A percentile compares a stretch with the other conserved stretches of the same genome.
phyloP scores from a whole-genome alignment of 2,329 filamentous ascomycete species.

The Botryotinia globosa region DNA sequence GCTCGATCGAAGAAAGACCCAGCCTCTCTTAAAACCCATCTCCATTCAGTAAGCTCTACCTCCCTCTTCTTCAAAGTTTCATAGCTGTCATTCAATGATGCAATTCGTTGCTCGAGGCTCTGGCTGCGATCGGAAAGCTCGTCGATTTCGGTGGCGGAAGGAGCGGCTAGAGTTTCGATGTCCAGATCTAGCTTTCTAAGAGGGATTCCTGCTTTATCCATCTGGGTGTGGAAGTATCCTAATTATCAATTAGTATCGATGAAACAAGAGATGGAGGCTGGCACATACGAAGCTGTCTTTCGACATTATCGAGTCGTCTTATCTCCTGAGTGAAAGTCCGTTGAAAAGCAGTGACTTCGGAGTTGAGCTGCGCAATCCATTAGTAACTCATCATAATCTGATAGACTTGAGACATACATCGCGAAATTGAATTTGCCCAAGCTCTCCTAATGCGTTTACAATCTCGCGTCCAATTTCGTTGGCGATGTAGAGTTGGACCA shows the following conservation, averaged over 20 bases:
- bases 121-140: constrained; percentile 91
- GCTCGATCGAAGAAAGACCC: constrained; percentile 97
- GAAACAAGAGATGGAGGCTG: constrained; percentile 7
- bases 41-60: constrained; percentile 95
- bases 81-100: constrained; percentile 94
- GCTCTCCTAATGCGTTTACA: constrained; percentile 91
- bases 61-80: constrained; percentile 97
- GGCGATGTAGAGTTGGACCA: constrained; percentile 99
- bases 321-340: constrained; percentile 98
- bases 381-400: constrained; percentile 21
- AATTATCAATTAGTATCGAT: constrained; percentile 23
- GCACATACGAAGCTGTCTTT: constrained; percentile 86
- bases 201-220: constrained; percentile 85
- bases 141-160: constrained; percentile 92
- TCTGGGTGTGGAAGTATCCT: constrained; percentile 94
- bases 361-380: constrained; percentile 68
- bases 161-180: constrained; percentile 77
- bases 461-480: constrained; percentile 99
- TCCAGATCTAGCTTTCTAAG: constrained; percentile 92
- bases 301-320: constrained; percentile 93
- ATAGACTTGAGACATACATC: constrained; percentile 60
- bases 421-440: constrained; percentile 94
- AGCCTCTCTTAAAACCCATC: constrained; percentile 94
- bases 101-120: constrained; percentile 85
- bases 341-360: constrained; percentile 90